A percentile compares a stretch with the other conserved stretches of the same genome.
phyloP scores from a whole-genome alignment of 2,329 filamentous ascomycete species.

The Colletotrichum abscissum region DNA sequence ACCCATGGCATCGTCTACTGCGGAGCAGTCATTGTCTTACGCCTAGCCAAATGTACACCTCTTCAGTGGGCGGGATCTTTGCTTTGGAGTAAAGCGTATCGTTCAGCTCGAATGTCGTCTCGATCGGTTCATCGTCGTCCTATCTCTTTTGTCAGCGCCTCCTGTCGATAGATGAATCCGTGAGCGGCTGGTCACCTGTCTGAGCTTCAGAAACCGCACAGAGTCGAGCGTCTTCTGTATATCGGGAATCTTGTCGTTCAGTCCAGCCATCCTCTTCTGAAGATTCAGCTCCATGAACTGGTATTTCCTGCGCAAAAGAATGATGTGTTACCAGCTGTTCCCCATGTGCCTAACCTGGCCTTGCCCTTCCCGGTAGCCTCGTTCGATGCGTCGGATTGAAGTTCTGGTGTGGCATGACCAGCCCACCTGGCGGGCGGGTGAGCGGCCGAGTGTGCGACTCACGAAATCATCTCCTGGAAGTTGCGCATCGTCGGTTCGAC shows the following conservation, averaged over 20 bases:
- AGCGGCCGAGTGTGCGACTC: constrained; percentile 47
- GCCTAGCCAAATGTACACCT: constrained; percentile 98
- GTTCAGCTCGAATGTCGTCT: constrained; percentile 96
- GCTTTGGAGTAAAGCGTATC: constrained; percentile 95
- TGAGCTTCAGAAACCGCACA: constrained; percentile 83
- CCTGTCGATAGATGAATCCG: neutral
- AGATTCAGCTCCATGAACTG: constrained; percentile 99
- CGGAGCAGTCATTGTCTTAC: constrained; percentile 61
- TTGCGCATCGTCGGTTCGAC: constrained; percentile 84
- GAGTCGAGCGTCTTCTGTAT: constrained; percentile 96
- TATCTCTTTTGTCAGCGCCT: constrained; percentile 38
- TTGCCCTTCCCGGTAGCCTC: neutral
- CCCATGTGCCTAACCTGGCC: neutral
- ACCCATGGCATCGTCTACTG: neutral
- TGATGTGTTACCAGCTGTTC: constrained; percentile 27
- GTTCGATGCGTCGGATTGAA: neutral
- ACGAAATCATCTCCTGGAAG: constrained; percentile 96
- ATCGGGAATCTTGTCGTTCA: constrained; percentile 96
- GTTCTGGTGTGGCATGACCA: neutral
- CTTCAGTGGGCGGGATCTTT: constrained; percentile 81
- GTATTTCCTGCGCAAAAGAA: constrained; percentile 79
- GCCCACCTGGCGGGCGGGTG: neutral
- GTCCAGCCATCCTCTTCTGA: constrained; percentile 80
- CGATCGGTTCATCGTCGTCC: constrained; percentile 75
- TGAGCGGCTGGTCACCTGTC: constrained; percentile 64